Conservation (phyloP, 2,329 filamentous ascomycete species). For the Penicillium glabrum region DNA sequence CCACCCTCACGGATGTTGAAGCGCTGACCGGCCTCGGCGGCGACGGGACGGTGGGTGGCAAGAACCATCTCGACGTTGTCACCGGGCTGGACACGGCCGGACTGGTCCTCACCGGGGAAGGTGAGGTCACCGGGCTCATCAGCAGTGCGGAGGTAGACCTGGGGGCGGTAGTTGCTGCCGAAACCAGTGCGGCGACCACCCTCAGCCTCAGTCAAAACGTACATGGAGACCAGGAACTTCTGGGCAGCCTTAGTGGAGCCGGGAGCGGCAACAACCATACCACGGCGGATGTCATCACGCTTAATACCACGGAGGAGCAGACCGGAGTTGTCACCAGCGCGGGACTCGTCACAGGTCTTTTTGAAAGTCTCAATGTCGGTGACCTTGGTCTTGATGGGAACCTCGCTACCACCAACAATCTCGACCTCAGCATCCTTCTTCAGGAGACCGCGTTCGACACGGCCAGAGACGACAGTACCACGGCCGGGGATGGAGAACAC, state of each 20-base stretch:
- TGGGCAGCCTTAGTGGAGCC: slow-evolving; percentile 81
- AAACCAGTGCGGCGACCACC: slow-evolving; percentile 97
- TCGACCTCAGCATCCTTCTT: slow-evolving; percentile 96
- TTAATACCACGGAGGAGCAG: slow-evolving; percentile 93
- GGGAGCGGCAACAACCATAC: slow-evolving; percentile 89
- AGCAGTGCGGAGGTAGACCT: slow-evolving; percentile 93
- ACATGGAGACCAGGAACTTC: slow-evolving; percentile 93
- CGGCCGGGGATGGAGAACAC: slow-evolving; percentile 88
- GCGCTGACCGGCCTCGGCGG: slow-evolving; percentile 86
- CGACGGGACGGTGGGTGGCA: slow-evolving; percentile 79
- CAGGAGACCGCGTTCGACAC: slow-evolving; percentile 91
- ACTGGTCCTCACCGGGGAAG: slow-evolving; percentile 79
- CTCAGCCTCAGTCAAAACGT: slow-evolving; percentile 96
- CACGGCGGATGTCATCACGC: slow-evolving; percentile 89
- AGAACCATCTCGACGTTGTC: slow-evolving; percentile 99
- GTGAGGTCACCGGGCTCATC: slow-evolving; percentile 72
- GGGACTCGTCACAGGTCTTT: slow-evolving; percentile 96
- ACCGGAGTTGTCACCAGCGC: slow-evolving; percentile 96
- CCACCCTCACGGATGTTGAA: slow-evolving; percentile 99
- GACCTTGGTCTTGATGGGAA: slow-evolving; percentile 95
- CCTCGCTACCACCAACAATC: slow-evolving; percentile 80
- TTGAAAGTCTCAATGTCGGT: slow-evolving; percentile 99
- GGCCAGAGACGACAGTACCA: slow-evolving; percentile 94
- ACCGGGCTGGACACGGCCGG: slow-evolving; percentile 92
- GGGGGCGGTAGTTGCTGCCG: slow-evolving; percentile 92